Evolutionary conservation across 2,329 filamentous ascomycete genomes (phyloP).

Genomic region (Aureobasidium vineae): DNA sequence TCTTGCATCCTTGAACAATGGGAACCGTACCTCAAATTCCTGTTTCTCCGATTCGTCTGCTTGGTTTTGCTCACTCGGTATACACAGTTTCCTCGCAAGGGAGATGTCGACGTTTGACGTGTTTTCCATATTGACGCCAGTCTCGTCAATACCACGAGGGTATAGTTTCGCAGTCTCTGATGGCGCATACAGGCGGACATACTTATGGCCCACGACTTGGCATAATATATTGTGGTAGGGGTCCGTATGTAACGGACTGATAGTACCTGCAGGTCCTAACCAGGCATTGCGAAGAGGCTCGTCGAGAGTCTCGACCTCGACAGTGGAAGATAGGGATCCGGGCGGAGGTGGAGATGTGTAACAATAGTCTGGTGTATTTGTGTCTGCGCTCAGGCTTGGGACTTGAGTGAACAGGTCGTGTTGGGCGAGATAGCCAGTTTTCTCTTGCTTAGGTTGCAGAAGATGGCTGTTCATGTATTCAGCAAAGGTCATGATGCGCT

Average conservation of each 20-base stretch:
- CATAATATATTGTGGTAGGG: constrained; percentile 90
- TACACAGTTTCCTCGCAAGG: constrained; percentile 30
- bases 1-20: constrained; percentile 57
- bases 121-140: constrained; percentile 86
- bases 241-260: constrained; percentile 91
- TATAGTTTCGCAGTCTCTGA: constrained; percentile 57
- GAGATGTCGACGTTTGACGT: constrained; percentile 74
- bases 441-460: constrained; percentile 32
- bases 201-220: constrained; percentile 88
- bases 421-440: constrained; percentile 81
- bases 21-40: constrained; percentile 43
- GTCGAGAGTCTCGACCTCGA: constrained; percentile 37
- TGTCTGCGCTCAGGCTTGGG: constrained; percentile 70
- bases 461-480: constrained; percentile 68
- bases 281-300: constrained; percentile 81
- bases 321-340: constrained; percentile 72
- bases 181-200: constrained; percentile 83
- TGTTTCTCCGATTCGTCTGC: constrained; percentile 33
- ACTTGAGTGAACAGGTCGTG: constrained; percentile 85
- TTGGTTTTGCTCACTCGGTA: constrained; percentile 19
- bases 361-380: constrained; percentile 79
- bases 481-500: constrained; percentile 72
- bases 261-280: constrained; percentile 84
- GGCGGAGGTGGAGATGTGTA: constrained; percentile 64
- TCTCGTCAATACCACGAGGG: constrained; percentile 60